Evolutionary conservation across 352 stramenopile genomes (phyloP).

Genomic region (Globisporangium recalcitrans): DNA sequence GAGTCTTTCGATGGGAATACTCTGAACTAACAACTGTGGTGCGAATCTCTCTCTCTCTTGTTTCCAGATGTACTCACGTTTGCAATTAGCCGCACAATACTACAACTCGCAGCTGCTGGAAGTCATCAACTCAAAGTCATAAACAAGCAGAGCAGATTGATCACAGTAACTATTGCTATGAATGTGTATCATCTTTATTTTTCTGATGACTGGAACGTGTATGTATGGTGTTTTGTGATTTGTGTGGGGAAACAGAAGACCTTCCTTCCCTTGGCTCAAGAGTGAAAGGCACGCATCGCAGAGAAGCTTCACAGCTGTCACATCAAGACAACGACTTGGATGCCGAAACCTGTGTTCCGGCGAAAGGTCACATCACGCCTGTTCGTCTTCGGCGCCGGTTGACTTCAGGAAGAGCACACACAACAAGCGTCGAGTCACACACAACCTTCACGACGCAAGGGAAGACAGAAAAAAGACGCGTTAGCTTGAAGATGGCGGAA

Average conservation of each 20-base stretch:
- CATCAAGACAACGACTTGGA: not conserved
- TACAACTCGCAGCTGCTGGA: constrained; percentile 67
- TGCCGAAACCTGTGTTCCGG: not conserved
- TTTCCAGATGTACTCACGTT: constrained; percentile 57
- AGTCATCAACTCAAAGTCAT: constrained; percentile 32
- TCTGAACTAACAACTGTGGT: too few species aligned
- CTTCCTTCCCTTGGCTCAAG: too few species aligned
- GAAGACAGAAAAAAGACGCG: not conserved
- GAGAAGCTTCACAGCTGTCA: not conserved
- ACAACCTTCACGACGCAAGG: too few species aligned
- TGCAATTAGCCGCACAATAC: constrained; percentile 54
- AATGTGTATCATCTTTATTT: constrained; percentile 9
- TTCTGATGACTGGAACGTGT: not conserved
- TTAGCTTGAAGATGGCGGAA: constrained; percentile 7
- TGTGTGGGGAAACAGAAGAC: not conserved
- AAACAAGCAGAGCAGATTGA: constrained; percentile 1
- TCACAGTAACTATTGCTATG: constrained; percentile 1
- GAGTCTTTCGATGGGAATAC: too few species aligned
- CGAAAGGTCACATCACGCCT: constrained; percentile 15
- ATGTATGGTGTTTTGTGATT: not conserved
- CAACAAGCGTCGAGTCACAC: constrained; percentile 2
- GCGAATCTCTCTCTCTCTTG: too few species aligned
- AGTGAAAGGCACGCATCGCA: not conserved
- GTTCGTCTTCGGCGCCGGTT: not conserved
- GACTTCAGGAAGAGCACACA: not conserved